phyloP scores from a whole-genome alignment of 306 rosid genomes.

The Trichosanthes truncata region DNA sequence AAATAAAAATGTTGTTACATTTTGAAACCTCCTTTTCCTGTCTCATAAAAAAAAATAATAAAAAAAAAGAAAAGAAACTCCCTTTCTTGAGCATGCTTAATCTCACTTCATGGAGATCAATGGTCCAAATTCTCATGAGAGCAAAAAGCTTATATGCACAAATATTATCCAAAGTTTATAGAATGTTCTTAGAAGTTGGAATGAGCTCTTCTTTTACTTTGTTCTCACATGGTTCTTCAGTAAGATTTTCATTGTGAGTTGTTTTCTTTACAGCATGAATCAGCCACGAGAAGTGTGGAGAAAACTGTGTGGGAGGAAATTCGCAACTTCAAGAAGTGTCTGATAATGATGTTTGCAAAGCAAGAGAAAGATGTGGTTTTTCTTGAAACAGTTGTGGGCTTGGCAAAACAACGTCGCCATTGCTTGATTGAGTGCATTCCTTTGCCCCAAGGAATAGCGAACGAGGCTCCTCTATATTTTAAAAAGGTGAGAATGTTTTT shows the following conservation, averaged over 20 bases:
- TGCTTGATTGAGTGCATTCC: constrained; percentile 86
- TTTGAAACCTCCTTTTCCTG: neutral
- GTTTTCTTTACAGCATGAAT: constrained; percentile 54
- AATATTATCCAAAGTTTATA: neutral
- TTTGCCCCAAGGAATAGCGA: constrained; percentile 56
- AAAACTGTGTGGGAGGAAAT: constrained; percentile 75
- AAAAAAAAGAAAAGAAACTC: neutral
- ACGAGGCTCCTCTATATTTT: constrained; percentile 82
- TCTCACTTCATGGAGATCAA: neutral
- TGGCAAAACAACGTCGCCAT: constrained; percentile 68
- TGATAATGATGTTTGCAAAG: constrained; percentile 82
- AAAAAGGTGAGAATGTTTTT: constrained; percentile 46
- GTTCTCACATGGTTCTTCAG: neutral
- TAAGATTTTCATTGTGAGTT: neutral
- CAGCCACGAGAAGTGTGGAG: constrained; percentile 68
- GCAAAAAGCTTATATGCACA: neutral
- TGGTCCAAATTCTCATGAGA: neutral
- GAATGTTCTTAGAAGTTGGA: neutral
- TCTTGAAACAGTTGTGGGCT: constrained; percentile 84
- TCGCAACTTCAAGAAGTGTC: constrained; percentile 89
- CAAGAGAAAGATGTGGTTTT: constrained; percentile 84
- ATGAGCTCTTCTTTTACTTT: neutral
- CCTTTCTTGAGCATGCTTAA: neutral
- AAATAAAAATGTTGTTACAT: neutral
- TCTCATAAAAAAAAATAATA: no score